Conservation (phyloP, 108 stramenopile species). For the Nannochloropsis oceanica region DNA sequence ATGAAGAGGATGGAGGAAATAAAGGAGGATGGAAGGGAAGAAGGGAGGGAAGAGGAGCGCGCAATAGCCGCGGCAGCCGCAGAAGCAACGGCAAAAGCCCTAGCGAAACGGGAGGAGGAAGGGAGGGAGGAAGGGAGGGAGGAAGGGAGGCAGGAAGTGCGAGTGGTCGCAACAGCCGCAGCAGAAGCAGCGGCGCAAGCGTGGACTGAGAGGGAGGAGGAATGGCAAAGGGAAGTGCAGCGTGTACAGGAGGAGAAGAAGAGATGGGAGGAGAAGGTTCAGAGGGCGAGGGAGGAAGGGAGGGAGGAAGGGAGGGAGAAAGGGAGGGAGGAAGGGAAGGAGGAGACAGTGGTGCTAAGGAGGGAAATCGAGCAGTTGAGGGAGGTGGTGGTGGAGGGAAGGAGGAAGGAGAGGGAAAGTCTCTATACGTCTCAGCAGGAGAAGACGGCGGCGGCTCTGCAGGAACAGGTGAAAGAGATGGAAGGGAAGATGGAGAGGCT, state of each 20-base stretch:
- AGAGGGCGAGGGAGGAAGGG: background rate
- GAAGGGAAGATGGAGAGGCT: background rate
- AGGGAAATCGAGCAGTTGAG: background rate
- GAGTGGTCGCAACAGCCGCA: background rate
- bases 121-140: background rate
- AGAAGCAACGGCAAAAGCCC: too few species aligned
- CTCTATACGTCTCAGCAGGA: background rate
- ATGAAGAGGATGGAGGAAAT: background rate
- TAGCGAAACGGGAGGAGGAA: background rate
- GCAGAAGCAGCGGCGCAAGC: background rate
- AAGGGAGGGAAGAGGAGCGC: background rate
- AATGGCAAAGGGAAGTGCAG: background rate
- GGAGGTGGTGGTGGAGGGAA: background rate
- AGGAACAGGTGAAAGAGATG: background rate
- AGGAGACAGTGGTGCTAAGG: background rate
- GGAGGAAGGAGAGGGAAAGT: background rate
- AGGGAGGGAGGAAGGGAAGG: background rate
- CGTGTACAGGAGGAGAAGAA: background rate
- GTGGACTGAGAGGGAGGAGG: background rate
- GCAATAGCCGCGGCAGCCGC: too few species aligned
- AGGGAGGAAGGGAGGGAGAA: background rate
- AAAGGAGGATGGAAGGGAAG: background rate
- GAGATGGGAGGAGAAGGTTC: too few species aligned
- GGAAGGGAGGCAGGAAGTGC: background rate
- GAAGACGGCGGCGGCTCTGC: background rate